Base-by-base conservation (phyloP, 768 basidiomycete species). In the Lactifluus pinguis region DNA sequence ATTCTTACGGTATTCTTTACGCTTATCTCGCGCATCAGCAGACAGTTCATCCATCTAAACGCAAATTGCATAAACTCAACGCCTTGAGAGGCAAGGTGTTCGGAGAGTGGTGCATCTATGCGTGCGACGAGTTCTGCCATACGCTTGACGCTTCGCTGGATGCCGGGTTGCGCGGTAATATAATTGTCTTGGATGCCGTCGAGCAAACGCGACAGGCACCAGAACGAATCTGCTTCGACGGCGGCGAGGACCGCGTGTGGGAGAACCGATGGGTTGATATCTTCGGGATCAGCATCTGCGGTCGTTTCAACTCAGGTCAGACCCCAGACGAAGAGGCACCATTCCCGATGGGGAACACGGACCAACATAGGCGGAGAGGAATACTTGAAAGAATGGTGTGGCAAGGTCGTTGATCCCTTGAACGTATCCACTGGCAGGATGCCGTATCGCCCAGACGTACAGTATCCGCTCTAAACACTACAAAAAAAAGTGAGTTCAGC, bases 61-160 rank as follows among this genome's bases (percentile, higher is more conserved):
- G 97, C 95, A 68, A 99, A 99, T 71, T 99, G 97, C 87, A 99
- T 97, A 70, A 97, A 99, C 76, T 98, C 95, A 66, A 99, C 94
- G 68, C 89, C 91, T 73, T 99, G 88, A 11, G 85, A 76, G 63
- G 87, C 86, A 54, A 99, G 80, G 74, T 99, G 97, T 7, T 82
- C 76, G 5, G 86, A 80, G n/a, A 99, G 80, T 2, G 93, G 92
- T 19, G 87, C 83, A 75, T 97, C 92, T 59, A 95, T 93, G 53
- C 94, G 81, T 19, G 85, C 84, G 53, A 98, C 93, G 38, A 98
- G 80, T 65, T 95, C 92, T 9, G 89, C 84, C 95, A 98, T 98
- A 63, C 94, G 81, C 67, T 86, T 84, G 38, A 99, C 93, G 68
- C 91, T 89, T 60, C 94, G 77, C 67, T 95, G 92, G 61, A 99